Base-by-base conservation (phyloP, 2,329 filamentous ascomycete genomes). In the Hypoxylon sp. region DNA sequence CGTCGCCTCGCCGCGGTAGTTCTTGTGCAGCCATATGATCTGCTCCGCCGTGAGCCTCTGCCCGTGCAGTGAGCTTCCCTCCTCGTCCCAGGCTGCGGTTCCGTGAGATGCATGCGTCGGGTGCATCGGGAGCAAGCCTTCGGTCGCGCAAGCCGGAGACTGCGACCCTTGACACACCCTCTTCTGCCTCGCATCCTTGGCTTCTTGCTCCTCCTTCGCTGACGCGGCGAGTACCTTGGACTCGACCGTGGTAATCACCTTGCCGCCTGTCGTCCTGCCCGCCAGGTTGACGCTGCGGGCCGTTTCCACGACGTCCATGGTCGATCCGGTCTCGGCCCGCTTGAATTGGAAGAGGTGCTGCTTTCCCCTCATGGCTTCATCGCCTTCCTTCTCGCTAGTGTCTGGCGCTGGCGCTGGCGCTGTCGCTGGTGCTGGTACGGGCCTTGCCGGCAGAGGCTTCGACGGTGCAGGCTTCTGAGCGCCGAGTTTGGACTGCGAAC, bases 1-100 rank as follows among this genome's bases (percentile, higher is more conserved):
- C 4, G 60, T 63, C 6, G 53, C 60, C 20, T 63, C 57, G 13
- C 60, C 60, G 20, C 60, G 50, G 31, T 63, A 63, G 20, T 63
- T 63, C 10, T 29, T 53, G 45, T 63, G 60, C 7, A 63, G 40
- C 60, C 60, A 63, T 40, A 63, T 2, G 10, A 53, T 46, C 18
- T 63, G 24, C 21, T 60, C 53, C 1, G 50, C 11, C 9, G 57
- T 63, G n/a, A 63, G 37, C 6, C 48, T 54, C 5, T 33, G 23
- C 15, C 3, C 43, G n/a, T 35, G 18, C 18, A 17, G n/a, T 15
- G 10, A 6, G 3, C 11, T 40, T 10, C n/a, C 11, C 15, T 9
- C 20, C 13, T 46, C 26, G 5, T 11, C 18, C 10, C 13, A 29
- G 9, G 17, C 10, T 8, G 10, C 1, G n/a, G n/a, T n/a, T 4